Evolutionary conservation across 306 rosid genomes (phyloP), one percentile per base, ranked within the genome.

Genomic region (Prunus mira): DNA sequence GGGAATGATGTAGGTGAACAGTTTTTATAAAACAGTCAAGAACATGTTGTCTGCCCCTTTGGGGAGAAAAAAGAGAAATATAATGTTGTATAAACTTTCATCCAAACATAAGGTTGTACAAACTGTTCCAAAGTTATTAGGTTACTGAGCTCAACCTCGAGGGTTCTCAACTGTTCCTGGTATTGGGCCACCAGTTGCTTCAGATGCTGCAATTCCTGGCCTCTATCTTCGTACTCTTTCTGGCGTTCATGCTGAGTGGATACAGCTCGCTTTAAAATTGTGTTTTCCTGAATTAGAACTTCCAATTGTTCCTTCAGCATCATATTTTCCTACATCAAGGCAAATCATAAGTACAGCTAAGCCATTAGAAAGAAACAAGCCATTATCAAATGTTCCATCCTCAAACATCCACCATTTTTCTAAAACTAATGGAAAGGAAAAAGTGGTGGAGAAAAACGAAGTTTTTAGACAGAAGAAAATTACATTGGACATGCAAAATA

Each of bases 101-200:
- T 18, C 61, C 14, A 34, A 57, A 10, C 46, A 46, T 60, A 15
- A 56, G 19, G 45, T 28, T 34, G 45, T 56, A 65, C 13, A 72
- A 28, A 72, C 41, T 43, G 34, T 28, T 11, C 17, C 18, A 24
- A 75, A 20, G 58, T 38, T 19, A 24, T 3, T 4, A 19, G 78
- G 50, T 60, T 69, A 1, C 25, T 13, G 78, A 67, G 67, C 41
- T 72, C 73, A 55, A 88, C 91, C 96, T 93, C 96, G n/a, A 93
- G 84, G 13, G 96, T 88, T 85, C 90, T 86, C 52, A 89, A 79
- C 73, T 89, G 98, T 66, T 93, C 98, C 81, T 93, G 96, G 78
- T 93, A 89, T 67, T 86, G 96, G 8, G 88, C 73, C 57, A 89
- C 90, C 75, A 91, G 63, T 69, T 93, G 95, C 79, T 93, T 93